A percentile compares a stretch with the other conserved stretches of the same genome.
These are phyloP conservation scores for Diaporthe sp. DNA, from an alignment of 2,329 filamentous ascomycete species.

Conservation along the genomic window DNA sequence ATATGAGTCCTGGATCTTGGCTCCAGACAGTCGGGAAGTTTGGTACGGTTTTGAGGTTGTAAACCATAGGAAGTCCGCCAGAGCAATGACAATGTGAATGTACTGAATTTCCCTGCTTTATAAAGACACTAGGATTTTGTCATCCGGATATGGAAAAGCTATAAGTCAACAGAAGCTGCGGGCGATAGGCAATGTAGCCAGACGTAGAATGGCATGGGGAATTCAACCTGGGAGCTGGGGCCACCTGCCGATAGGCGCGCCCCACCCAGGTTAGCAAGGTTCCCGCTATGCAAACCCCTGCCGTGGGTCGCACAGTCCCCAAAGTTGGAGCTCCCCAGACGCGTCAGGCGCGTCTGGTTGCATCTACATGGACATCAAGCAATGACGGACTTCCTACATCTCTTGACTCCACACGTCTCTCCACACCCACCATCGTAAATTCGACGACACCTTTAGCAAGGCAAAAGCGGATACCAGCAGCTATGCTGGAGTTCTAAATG, in stretches of 20 bases:
- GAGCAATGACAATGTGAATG: no score
- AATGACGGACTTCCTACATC: background rate
- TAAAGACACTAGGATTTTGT: no score
- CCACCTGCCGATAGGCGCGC: background rate
- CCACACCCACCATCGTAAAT: background rate
- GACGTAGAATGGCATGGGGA: no score
- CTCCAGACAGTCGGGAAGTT: no score
- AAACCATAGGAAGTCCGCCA: no score
- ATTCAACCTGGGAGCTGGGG: no score
- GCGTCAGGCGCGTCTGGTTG: constrained; percentile 38
- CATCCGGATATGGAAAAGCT: no score
- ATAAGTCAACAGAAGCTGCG: no score
- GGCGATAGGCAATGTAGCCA: no score
- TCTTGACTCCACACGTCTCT: background rate
- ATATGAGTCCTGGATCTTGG: no score
- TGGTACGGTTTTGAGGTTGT: no score
- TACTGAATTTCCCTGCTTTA: no score
- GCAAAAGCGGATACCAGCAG: background rate
- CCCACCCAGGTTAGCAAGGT: background rate
- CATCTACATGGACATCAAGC: background rate
- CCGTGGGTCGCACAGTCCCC: background rate
- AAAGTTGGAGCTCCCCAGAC: background rate
- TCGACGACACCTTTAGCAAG: background rate
- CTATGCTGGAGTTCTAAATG: constrained; percentile 38
- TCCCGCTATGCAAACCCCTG: background rate